Evolutionary conservation across 192 early-diverging fungal species (phyloP), one percentile per base, ranked within the genome.

Genomic region (Linnemannia schmuckeri): DNA sequence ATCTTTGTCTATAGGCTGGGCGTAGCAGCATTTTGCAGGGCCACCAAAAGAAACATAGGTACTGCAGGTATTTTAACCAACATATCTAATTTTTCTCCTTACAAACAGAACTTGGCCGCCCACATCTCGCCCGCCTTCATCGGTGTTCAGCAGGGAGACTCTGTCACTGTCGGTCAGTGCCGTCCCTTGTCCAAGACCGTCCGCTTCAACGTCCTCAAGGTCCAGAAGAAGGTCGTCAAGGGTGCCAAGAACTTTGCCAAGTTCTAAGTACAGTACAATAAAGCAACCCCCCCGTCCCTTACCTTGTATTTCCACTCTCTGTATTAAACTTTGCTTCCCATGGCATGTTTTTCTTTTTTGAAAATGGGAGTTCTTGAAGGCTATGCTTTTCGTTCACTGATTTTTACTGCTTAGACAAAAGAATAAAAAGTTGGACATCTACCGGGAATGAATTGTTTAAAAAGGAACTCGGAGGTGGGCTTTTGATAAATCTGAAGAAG

Each of bases 181-280:
- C 95, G 96, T 78, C 98, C 98, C 79, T 93, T 99, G 85, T 98
- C 98, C 91, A 99, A 99, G 96, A 99, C 98, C 81, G 95, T 99
- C 89, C 97, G 98, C 89, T 99, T 98, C 97, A 99, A 99, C 95
- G 98, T 99, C 84, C 93, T 99, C 90, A 98, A 97, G 94, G 95
- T 97, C 92, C 90, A 93, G 90, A 97, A 97, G 95, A 86, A 88
- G 74, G 49, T 88, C 66, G 83, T 86, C 79, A 90, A 90, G 81
- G 89, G 89, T 74, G 82, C 89, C 75, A 90, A 90, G 79, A 81
- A 88, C 81, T 90, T 90, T 72, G 78, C 87, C 75, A 90, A 88
- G 89, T 90, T 87, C 85, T 80, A 80, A 80, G 30, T 68, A 37
- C 33, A 70, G 44, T 46, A 46, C 44, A 46, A 61, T 61, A 52